Evolutionary conservation across 257 asterid genomes (phyloP), one percentile per base, ranked within the genome.

Genomic region (Orobanche coerulescens): DNA sequence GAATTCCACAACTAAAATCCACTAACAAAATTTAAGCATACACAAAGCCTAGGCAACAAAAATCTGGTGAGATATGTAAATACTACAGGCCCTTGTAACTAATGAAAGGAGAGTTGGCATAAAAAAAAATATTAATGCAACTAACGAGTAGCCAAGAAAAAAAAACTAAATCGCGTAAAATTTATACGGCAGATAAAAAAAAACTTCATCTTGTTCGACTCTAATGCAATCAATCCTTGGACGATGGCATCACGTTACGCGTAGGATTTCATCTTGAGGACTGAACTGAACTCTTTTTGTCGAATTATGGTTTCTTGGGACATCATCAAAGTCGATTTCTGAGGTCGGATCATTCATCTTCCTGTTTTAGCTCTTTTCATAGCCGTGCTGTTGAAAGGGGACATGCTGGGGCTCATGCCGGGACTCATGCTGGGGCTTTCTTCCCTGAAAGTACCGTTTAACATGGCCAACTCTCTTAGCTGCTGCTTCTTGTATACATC

Each of bases 341-440:
- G 44, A 3, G 44, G 44, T 3, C 14, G 19, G 42, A 20, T 42
- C 5, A 43, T 66, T 72, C n/a, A 86, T 71, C 68, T 71, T 54
- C 84, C 95, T 0, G 90, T 84, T 75, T 87, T 87, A 33, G 93
- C 90, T 58, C 95, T 76, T 78, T 87, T 87, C 87, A 84, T 76
- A 20, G 79, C 84, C 0, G 80, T 67, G 76, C 76, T 78, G 60
- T 80, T 82, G 58, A 86, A 87, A 9, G 94, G 95, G 30, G 94
- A 84, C 95, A 86, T 86, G 77, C 89, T 69, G 6, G 89, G 89
- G 80, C 94, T 84, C 88, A 84, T 81, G 67, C 95, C 78, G 0
- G 89, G 91, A 53, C 89, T 86, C 95, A 82, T 79, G 74, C 84
- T 81, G 0, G 90, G 93, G 76, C 90, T 84, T 68, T 84, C 90